phyloP scores from a whole-genome alignment of 2,329 filamentous ascomycete species.

The Colletotrichum sp. region DNA sequence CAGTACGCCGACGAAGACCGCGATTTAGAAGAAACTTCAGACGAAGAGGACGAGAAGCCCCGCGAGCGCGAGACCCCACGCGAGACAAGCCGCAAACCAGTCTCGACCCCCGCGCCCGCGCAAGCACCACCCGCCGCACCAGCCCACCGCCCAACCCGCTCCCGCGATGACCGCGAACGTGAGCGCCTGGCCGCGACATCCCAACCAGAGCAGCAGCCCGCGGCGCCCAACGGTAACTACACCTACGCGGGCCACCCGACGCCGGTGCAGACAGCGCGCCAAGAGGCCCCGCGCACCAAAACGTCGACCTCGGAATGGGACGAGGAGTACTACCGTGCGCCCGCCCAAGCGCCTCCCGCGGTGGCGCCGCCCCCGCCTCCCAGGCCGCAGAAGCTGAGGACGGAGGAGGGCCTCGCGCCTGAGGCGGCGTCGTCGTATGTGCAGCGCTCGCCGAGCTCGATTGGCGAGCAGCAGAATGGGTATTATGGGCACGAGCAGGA shows the following conservation, averaged over 20 bases:
- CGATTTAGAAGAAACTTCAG: conserved; percentile 28
- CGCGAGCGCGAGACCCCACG: neutral
- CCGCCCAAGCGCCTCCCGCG: conserved; percentile 14
- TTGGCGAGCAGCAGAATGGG: conserved; percentile 6
- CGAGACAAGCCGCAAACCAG: conserved; percentile 11
- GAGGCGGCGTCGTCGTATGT: neutral
- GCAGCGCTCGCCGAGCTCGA: neutral
- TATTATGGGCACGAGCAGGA: conserved; percentile 12
- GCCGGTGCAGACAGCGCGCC: neutral
- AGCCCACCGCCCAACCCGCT: neutral
- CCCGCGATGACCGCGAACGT: conserved; percentile 3
- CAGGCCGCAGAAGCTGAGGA: conserved; percentile 35
- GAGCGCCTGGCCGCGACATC: neutral
- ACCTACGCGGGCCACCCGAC: neutral
- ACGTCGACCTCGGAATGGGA: conserved; percentile 14
- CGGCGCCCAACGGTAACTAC: conserved; percentile 4
- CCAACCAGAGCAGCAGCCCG: neutral
- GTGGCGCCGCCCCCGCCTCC: conserved; percentile 34
- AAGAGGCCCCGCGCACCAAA: conserved; percentile 11
- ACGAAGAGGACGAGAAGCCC: conserved; percentile 27
- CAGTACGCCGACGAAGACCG: conserved; percentile 31
- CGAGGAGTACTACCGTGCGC: conserved; percentile 24
- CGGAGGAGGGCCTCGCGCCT: conserved; percentile 20
- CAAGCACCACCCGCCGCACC: neutral
- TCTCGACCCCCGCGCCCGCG: neutral